Evolutionary conservation across 306 rosid species (phyloP).

Genomic region (Sesbania bispinosa): DNA sequence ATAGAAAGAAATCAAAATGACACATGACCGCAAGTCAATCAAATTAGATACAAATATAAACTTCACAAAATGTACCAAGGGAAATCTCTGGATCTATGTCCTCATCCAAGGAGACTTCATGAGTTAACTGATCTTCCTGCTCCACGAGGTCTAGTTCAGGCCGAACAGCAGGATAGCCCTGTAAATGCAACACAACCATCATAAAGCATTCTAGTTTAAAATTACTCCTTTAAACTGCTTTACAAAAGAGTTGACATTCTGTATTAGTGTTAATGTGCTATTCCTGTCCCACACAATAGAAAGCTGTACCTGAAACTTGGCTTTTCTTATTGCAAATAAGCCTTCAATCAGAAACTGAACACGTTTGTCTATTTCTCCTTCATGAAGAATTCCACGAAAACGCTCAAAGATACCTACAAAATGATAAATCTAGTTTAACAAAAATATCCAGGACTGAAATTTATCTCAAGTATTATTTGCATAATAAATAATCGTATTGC

Average conservation of each 20-base stretch:
- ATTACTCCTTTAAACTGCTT: neutral
- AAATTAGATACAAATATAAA: slow-evolving; percentile 6
- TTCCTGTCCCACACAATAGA: neutral
- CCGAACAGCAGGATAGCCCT: slow-evolving; percentile 49
- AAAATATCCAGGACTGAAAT: neutral
- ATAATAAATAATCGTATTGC: neutral
- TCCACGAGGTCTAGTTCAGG: slow-evolving; percentile 53
- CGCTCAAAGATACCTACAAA: slow-evolving; percentile 91
- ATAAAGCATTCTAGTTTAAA: neutral
- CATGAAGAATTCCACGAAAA: slow-evolving; percentile 95
- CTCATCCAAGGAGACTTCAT: slow-evolving; percentile 46
- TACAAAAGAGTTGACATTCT: neutral
- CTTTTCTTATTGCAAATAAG: slow-evolving; percentile 83
- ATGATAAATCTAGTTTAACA: neutral
- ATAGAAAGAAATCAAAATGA: slow-evolving; percentile 10
- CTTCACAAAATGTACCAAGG: slow-evolving; percentile 30
- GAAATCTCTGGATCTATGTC: slow-evolving; percentile 40
- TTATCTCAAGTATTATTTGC: neutral
- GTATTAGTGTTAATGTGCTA: neutral
- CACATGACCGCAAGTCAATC: neutral
- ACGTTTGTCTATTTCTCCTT: slow-evolving; percentile 91
- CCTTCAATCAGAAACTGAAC: slow-evolving; percentile 91
- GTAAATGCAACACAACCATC: slow-evolving; percentile 3
- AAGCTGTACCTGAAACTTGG: slow-evolving; percentile 74
- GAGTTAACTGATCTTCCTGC: slow-evolving; percentile 48